A percentile compares a stretch with the other conserved stretches of the same genome.
These are phyloP conservation scores for Isochrysis galbana DNA, from an alignment of 78 protist species.

Conservation along the genomic window DNA sequence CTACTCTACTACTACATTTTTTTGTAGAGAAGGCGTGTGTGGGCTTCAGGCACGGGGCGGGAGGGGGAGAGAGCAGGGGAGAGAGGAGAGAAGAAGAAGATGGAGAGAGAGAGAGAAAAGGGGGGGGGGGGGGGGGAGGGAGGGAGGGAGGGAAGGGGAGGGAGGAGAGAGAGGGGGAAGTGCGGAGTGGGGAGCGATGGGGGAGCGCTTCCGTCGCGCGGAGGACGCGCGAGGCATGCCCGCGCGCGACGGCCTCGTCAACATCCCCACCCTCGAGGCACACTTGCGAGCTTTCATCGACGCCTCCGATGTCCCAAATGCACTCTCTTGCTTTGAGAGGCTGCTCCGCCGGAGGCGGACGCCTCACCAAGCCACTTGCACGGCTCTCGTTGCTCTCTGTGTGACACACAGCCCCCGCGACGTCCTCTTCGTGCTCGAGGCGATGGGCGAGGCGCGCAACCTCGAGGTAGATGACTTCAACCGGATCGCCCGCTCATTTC, in stretches of 20 bases:
- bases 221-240: too few species aligned
- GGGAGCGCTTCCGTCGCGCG: too few species aligned
- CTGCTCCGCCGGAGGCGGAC: neutral
- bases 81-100: too few species aligned
- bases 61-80: too few species aligned
- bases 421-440: neutral
- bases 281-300: neutral
- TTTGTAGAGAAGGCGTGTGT: too few species aligned
- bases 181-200: too few species aligned
- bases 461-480: neutral
- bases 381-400: neutral
- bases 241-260: neutral
- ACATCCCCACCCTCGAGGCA: neutral
- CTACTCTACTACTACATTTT: too few species aligned
- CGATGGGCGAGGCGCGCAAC: neutral
- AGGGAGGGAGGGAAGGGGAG: too few species aligned
- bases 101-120: too few species aligned
- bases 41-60: too few species aligned
- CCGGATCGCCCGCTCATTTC: neutral
- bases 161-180: too few species aligned
- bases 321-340: neutral
- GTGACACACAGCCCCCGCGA: neutral
- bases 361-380: neutral
- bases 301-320: neutral
- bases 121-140: too few species aligned